Base-by-base conservation (phyloP, 495 filamentous ascomycete genomes). In the Recurvomyces mirabilis region DNA sequence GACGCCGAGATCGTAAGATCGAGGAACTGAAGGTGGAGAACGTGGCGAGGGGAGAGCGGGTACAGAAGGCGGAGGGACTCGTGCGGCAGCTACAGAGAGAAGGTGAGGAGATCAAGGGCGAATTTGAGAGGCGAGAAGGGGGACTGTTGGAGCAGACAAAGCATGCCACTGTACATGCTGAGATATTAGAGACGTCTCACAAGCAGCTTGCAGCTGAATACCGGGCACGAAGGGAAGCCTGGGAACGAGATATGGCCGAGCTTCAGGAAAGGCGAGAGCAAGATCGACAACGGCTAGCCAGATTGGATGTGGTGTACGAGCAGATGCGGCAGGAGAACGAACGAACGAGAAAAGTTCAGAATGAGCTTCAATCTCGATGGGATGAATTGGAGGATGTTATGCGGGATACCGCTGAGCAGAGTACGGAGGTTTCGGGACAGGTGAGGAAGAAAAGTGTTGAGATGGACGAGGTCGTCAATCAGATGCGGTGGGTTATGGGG, bases 241-340 rank as follows among this genome's bases (percentile, higher is more conserved):
- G 54, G 47, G 44, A 51, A 41, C 41, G 23, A 19, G 50, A 49
- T 32, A 20, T 58, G n/a, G 31, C 15, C 1, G 29, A 21, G 28
- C 17, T 51, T 35, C 23, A 14, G 22, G 37, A 36, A 6, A 38
- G 25, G 28, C 13, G 55, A 17, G 47, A 55, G 24, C 41, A 49
- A 21, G 55, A 58, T 49, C 35, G 47, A 20, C 41, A 38, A 23
- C 34, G 41, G 23, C 24, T 54, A 30, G 43, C 39, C 35, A 31
- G 43, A 25, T 28, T 58, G 47, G 55, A 58, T 41, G 47, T 58
- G 5, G 55, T 58, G 21, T 26, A 40, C 19, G 55, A 55, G 18
- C 52, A 54, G 52, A 58, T 58, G 55, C 31, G 55, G 38, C 47
- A 52, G 21, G 55, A 58, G 52, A 38, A 49, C 21, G 55, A 58